Conservation (phyloP, 768 basidiomycete species). For the Suillus sp. region DNA sequence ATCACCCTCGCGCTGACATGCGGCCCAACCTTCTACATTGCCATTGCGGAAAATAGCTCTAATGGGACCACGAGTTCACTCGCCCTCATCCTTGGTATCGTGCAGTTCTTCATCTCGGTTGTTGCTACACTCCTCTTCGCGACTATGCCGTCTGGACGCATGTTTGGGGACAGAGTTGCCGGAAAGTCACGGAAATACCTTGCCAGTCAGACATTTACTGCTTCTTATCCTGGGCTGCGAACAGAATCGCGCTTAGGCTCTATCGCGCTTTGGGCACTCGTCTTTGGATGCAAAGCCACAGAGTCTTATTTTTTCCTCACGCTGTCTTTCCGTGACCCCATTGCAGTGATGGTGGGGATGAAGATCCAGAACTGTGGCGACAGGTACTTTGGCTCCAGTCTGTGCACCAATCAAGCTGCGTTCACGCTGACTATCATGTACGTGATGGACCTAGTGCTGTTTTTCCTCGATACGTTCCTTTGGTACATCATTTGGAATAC, state of each 20-base stretch:
- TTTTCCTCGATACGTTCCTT: constrained; percentile 99
- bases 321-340: constrained; percentile 90
- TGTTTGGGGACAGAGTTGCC: constrained; percentile 98
- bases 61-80: constrained; percentile 66
- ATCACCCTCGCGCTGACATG: constrained; percentile 90
- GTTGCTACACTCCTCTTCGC: constrained; percentile 85
- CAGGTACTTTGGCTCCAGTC: constrained; percentile 77
- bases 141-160: constrained; percentile 92
- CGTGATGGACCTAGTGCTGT: constrained; percentile 94
- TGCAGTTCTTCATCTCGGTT: constrained; percentile 94
- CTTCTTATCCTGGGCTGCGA: constrained; percentile 80
- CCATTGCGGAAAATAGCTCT: constrained; percentile 68
- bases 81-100: constrained; percentile 90
- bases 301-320: constrained; percentile 99
- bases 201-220: constrained; percentile 97
- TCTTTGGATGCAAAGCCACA: constrained; percentile 95
- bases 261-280: constrained; percentile 81
- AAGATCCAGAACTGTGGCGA: constrained; percentile 89
- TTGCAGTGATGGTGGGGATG: constrained; percentile 96
- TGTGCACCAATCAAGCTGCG: constrained; percentile 92
- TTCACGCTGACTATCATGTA: constrained; percentile 98
- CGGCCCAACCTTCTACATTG: constrained; percentile 94
- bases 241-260: constrained; percentile 73
- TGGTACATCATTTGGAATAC: constrained; percentile 99
- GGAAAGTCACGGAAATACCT: constrained; percentile 97